phyloP scores from a whole-genome alignment of 768 basidiomycete species.

The Tylopilus intermedius region DNA sequence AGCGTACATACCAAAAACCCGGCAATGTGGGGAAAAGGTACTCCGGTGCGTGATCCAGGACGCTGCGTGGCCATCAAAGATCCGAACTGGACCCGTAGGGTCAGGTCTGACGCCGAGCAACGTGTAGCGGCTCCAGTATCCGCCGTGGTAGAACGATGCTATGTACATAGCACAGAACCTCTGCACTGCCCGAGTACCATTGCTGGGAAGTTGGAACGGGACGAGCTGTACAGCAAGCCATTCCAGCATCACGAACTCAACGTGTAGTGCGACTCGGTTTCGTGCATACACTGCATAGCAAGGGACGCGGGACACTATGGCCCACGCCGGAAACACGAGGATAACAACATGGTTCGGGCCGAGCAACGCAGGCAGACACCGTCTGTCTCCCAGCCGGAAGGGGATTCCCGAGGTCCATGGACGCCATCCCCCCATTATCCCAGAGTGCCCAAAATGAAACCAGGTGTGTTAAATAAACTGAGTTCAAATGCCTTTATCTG shows the following conservation, averaged over 20 bases:
- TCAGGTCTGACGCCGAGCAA: constrained; percentile 12
- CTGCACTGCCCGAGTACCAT: too few species aligned
- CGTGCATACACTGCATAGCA: too few species aligned
- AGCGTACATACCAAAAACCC: not conserved
- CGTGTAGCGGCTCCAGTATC: constrained; percentile 7
- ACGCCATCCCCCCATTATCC: constrained; percentile 12
- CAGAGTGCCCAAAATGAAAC: constrained; percentile 29
- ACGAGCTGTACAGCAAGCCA: constrained; percentile 4
- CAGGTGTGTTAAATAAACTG: constrained; percentile 10
- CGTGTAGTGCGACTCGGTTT: constrained; percentile 1
- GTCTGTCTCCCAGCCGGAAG: constrained; percentile 5
- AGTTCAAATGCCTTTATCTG: constrained; percentile 21
- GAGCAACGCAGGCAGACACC: constrained; percentile 1
- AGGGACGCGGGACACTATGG: too few species aligned
- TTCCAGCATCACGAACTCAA: constrained; percentile 5
- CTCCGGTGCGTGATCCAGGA: not conserved
- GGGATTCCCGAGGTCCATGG: constrained; percentile 11
- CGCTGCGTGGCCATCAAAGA: constrained; percentile 1
- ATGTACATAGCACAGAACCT: too few species aligned
- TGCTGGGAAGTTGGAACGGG: not conserved
- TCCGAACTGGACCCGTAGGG: constrained; percentile 6
- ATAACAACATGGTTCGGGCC: constrained; percentile 14
- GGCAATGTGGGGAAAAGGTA: constrained; percentile 1
- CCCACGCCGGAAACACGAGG: constrained; percentile 29
- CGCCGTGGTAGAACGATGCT: too few species aligned